These are phyloP conservation scores for Metschnikowia matae DNA, from an alignment of 805 yeast genomes.

Conservation along the genomic window DNA sequence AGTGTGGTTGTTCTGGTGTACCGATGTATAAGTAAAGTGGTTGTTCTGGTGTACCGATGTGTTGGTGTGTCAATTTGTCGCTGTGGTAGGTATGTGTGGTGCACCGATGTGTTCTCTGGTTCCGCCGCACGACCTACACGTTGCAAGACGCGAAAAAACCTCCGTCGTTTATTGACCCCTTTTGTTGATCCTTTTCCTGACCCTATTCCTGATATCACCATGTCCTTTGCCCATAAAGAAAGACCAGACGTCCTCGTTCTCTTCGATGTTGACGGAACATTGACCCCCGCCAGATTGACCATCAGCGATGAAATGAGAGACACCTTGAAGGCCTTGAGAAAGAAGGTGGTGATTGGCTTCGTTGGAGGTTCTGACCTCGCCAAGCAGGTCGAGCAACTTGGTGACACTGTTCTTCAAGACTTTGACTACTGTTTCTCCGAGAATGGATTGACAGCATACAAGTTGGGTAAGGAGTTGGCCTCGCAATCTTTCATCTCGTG, in stretches of 20 bases:
- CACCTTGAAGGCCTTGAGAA: conserved; percentile 68
- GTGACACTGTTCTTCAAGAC: conserved; percentile 65
- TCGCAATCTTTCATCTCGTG: conserved; percentile 91
- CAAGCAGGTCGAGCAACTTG: conserved; percentile 96
- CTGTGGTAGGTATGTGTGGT: too few species aligned
- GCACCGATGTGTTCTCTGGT: not conserved
- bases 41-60: too few species aligned
- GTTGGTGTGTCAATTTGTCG: too few species aligned
- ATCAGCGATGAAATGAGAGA: conserved; percentile 75
- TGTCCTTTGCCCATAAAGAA: conserved; percentile 70
- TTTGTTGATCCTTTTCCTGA: too few species aligned
- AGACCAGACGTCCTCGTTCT: conserved; percentile 83
- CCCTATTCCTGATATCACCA: conserved; percentile 14
- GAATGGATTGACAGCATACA: conserved; percentile 97
- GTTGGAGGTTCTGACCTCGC: conserved; percentile 96
- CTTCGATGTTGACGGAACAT: conserved; percentile 97
- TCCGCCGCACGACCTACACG: not conserved
- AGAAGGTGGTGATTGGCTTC: conserved; percentile 92
- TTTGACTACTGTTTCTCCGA: conserved; percentile 97
- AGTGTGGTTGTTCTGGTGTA: too few species aligned
- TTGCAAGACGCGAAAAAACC: conserved; percentile 3
- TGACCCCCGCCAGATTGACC: conserved; percentile 91
- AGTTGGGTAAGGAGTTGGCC: conserved; percentile 80
- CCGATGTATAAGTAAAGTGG: too few species aligned
- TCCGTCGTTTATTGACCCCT: too few species aligned